Base-by-base conservation (phyloP, 2,329 filamentous ascomycete genomes). In the Pleoardoris graminearum region DNA sequence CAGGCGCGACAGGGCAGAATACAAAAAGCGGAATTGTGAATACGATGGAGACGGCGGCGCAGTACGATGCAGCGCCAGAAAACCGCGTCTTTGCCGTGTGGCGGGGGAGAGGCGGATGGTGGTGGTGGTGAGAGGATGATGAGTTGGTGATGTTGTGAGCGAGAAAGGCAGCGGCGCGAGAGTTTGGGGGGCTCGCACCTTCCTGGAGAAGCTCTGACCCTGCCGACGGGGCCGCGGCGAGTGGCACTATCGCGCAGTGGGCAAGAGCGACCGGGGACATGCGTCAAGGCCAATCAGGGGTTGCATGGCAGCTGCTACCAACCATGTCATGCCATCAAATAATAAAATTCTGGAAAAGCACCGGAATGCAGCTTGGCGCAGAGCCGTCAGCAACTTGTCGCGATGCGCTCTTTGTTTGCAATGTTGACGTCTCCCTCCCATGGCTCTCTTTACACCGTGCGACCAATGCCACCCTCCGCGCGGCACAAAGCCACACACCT, bases 41-140 rank as follows among this genome's bases (percentile, higher is more conserved):
- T 53, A 51, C 51, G 54, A 48, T 54, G 62, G 54, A 60, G 52
- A 51, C 43, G 54, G 51, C 54, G 32, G 57, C 54, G 60, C 59
- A 66, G 62, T 60, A 65, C 55, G 39, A 35, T 56, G 59, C 59
- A 63, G 60, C 57, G 61, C 62, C 63, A 61, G 57, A 62, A 44
- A 39, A 57, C 56, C 63, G 37, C 10, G 44, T 43, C 32, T 32
- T 32, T 27, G 23, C 6, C 39, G 25, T 41, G 51, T 44, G 27
- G 53, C 53, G 61, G 53, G 19, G 29, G 50, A 50, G 50, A 39
- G 48, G 36, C 22, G 55, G 50, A 53, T 51, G 54, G 53, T 56
- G 55, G 54, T 53, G 48, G 54, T 54, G 53, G 53, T 56, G 55
- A 53, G 53, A 53, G 51, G 27, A 19, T 19, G 51, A 22, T 17